Evolutionary conservation across 352 stramenopile species (phyloP).

Genomic region (Globisporangium spinosum): DNA sequence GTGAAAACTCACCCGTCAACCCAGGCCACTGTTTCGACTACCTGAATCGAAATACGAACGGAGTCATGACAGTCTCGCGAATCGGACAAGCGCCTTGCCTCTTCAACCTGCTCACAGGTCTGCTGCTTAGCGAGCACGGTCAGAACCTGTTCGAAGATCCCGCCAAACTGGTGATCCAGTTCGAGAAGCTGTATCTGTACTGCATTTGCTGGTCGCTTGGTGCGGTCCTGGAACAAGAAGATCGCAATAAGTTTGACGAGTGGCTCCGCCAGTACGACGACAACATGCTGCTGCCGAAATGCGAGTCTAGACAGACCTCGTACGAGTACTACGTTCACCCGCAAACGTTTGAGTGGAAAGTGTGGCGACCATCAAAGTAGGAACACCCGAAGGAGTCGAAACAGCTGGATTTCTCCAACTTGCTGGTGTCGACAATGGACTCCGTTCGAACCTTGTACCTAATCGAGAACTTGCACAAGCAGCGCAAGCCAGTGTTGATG

Average conservation of each 20-base stretch:
- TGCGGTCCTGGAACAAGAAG: constrained; percentile 94
- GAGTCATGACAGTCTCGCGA: constrained; percentile 93
- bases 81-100: constrained; percentile 80
- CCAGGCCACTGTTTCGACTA: constrained; percentile 95
- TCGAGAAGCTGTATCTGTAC: constrained; percentile 97
- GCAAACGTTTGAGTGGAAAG: constrained; percentile 92
- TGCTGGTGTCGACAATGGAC: constrained; percentile 98
- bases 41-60: constrained; percentile 90
- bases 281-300: constrained; percentile 90
- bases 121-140: constrained; percentile 85
- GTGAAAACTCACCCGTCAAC: constrained; percentile 91
- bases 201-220: constrained; percentile 96
- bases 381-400: constrained; percentile 93
- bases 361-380: constrained; percentile 94
- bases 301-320: constrained; percentile 82
- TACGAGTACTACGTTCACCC: constrained; percentile 94
- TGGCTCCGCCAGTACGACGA: constrained; percentile 94
- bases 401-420: constrained; percentile 95
- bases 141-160: constrained; percentile 65
- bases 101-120: constrained; percentile 88
- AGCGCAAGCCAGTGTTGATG: constrained; percentile 93
- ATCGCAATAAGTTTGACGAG: constrained; percentile 94
- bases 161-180: constrained; percentile 62
- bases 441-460: constrained; percentile 94
- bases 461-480: constrained; percentile 91